A percentile compares a stretch with the other conserved stretches of the same genome.
phyloP scores from a whole-genome alignment of 129 eudicot genomes.

The Dittrichia graveolens region DNA sequence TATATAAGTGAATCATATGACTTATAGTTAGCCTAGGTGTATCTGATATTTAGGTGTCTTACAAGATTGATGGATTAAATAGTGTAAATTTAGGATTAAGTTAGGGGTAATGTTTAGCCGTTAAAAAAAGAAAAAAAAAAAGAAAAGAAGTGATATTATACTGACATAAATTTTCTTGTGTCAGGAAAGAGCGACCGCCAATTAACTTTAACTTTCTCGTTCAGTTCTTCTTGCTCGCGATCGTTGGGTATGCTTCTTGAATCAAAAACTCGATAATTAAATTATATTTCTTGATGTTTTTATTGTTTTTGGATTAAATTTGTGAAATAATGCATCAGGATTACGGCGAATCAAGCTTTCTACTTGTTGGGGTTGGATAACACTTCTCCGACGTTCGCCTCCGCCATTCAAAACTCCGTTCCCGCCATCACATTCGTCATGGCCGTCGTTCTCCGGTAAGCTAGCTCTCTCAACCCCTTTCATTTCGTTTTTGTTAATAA shows the following conservation, averaged over 20 bases:
- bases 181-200: conserved; percentile 93
- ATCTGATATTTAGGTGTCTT: too few species aligned
- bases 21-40: too few species aligned
- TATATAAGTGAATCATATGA: too few species aligned
- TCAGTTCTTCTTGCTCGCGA: conserved; percentile 92
- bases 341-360: conserved; percentile 96
- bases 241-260: conserved; percentile 71
- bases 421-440: conserved; percentile 96
- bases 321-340: conserved; percentile 39
- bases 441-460: conserved; percentile 80
- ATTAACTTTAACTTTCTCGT: conserved; percentile 58
- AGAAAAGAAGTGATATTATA: not conserved
- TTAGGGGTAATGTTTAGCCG: too few species aligned
- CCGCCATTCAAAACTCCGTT: conserved; percentile 93
- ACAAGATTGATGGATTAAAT: too few species aligned
- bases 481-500: too few species aligned
- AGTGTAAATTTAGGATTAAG: too few species aligned
- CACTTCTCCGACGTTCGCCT: conserved; percentile 97
- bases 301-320: not conserved
- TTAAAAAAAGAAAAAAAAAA: too few species aligned
- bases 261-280: not conserved
- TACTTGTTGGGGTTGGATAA: conserved; percentile 89
- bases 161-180: conserved; percentile 1
- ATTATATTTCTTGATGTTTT: not conserved
- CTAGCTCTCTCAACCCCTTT: conserved; percentile 20